Conservation (phyloP, 106 monocot genomes). For the Apostasia ramifera region DNA sequence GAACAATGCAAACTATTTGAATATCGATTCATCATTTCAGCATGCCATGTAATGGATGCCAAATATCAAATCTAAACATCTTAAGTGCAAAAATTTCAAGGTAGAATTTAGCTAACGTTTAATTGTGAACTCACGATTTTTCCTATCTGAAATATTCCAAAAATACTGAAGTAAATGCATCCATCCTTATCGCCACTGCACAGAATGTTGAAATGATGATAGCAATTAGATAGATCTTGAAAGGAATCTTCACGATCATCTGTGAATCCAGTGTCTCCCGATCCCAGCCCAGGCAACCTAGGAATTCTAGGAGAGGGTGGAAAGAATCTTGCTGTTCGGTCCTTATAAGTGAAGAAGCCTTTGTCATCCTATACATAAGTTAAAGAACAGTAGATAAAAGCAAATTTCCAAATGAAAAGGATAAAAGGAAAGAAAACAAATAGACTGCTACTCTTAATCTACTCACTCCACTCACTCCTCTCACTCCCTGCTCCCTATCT, state of each 20-base stretch:
- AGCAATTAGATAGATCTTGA: constrained; percentile 50
- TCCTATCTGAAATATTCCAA: constrained; percentile 95
- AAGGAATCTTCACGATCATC: constrained; percentile 70
- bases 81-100: no score
- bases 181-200: constrained; percentile 92
- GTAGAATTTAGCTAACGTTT: not conserved
- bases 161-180: constrained; percentile 86
- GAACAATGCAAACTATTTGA: no score
- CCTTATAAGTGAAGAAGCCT: constrained; percentile 47
- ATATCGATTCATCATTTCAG: no score
- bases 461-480: no score
- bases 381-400: not conserved
- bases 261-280: constrained; percentile 53
- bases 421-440: no score
- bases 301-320: constrained; percentile 87
- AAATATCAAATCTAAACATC: no score
- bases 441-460: no score
- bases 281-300: constrained; percentile 66
- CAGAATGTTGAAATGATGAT: constrained; percentile 74
- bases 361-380: constrained; percentile 26
- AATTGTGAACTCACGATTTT: constrained; percentile 62
- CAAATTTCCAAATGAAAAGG: not conserved
- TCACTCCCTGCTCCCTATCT: no score
- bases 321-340: constrained; percentile 84
- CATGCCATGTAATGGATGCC: no score